Evolutionary conservation across 108 stramenopile species (phyloP), one percentile per base, ranked within the genome.

Genomic region (Skeletonema costatum): DNA sequence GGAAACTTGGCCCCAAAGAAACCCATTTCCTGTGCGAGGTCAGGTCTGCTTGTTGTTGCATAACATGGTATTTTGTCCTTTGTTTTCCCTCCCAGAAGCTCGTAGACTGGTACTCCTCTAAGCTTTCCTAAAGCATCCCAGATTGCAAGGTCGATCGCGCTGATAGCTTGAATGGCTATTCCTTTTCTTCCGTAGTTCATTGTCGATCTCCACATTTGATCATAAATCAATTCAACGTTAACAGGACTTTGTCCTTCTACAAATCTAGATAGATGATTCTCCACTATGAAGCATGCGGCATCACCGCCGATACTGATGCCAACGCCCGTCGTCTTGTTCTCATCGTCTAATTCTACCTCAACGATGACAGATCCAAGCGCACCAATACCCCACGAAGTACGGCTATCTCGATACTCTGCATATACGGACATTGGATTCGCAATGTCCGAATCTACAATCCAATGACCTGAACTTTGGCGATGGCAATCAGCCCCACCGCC

Each of bases 151-250:
- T 90, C 89, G 0, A 90, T 65, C 9, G 89, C 89, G 13, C 75
- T 77, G 2, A 90, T 75, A 5, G 87, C 87, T 70, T 90, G 89
- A 29, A 90, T 69, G 16, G 87, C 83, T 41, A 90, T 74, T 13
- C 89, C 89, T 81, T 85, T 88, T 10, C 87, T 51, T 17, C 89
- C 87, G 61, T 90, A 90, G 59, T 90, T 88, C 66, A 90, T 73
- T 25, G 86, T 87, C 7, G 80, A 60, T 41, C 87, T 75, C 68
- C 71, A 90, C 86, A 88, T 88, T 51, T 87, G 86, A 79, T 90
- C 87, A 87, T 86, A 90, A n/a, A 90, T 88, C 50, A 88, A 64
- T 53, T 90, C 89, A n/a, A 90, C 87, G 68, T 90, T 88, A 2
- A 38, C 13, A 7, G 87, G 87, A 74, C 87, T 81, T 68, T 83